These are phyloP conservation scores for Yamadazyma akitaensis DNA, from an alignment of 805 yeast genomes.

Conservation along the genomic window DNA sequence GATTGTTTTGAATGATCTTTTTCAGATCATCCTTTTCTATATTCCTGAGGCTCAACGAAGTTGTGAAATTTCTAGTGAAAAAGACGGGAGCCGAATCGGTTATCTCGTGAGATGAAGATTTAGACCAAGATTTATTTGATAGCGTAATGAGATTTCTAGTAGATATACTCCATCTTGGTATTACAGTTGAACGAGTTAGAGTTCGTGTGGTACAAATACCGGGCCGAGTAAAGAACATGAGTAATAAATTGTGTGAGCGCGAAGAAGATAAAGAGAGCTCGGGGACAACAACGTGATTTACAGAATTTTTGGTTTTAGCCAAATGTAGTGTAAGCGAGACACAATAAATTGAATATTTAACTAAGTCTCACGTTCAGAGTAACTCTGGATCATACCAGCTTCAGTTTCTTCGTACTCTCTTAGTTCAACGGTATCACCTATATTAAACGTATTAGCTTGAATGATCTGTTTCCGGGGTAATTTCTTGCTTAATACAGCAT, in stretches of 20 bases:
- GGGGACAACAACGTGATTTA: no score
- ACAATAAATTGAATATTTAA: neutral
- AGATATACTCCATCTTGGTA: neutral
- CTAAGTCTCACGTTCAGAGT: conserved; percentile 44
- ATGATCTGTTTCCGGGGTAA: conserved; percentile 81
- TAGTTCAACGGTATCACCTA: conserved; percentile 47
- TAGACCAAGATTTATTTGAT: neutral
- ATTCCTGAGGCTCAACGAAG: neutral
- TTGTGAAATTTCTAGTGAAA: neutral
- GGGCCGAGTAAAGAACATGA: neutral
- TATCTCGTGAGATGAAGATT: neutral
- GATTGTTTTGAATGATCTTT: neutral
- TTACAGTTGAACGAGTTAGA: neutral
- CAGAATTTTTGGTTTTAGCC: no score
- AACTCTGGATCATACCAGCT: conserved; percentile 76
- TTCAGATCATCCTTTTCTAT: neutral
- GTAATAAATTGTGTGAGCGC: neutral
- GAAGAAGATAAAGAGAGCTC: neutral
- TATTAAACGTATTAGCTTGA: conserved; percentile 69
- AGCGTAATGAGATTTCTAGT: neutral
- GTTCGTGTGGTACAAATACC: neutral
- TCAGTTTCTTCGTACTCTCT: conserved; percentile 72
- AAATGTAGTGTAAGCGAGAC: neutral
- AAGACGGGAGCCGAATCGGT: neutral
- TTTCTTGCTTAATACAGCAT: conserved; percentile 64